These are phyloP conservation scores for Dactylonectria estremocensis DNA, from an alignment of 2,329 filamentous ascomycete genomes.

Conservation along the genomic window DNA sequence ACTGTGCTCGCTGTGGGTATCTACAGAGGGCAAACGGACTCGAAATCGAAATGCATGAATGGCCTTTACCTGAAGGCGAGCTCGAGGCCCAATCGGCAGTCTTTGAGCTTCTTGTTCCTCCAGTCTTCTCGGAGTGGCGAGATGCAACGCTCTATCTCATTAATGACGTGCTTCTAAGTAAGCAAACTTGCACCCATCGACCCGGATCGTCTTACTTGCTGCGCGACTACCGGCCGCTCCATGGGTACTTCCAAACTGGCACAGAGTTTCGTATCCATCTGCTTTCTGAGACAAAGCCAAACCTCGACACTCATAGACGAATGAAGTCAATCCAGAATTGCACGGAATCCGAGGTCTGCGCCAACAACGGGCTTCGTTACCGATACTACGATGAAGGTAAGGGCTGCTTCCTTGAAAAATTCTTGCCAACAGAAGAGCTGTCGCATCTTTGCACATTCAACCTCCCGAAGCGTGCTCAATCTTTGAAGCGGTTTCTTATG, in stretches of 20 bases:
- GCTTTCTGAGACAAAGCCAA: constrained; percentile 38
- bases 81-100: constrained; percentile 61
- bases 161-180: constrained; percentile 53
- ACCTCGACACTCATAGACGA: constrained; percentile 33
- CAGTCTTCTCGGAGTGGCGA: constrained; percentile 63
- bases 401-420: constrained; percentile 3
- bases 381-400: constrained; percentile 33
- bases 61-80: constrained; percentile 63
- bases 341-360: constrained; percentile 35
- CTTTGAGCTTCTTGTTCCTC: constrained; percentile 67
- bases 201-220: constrained; percentile 18
- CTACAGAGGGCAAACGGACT: constrained; percentile 54
- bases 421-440: background rate
- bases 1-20: constrained; percentile 57
- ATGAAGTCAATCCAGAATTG: constrained; percentile 4
- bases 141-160: constrained; percentile 62
- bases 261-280: constrained; percentile 35
- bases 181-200: background rate
- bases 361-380: constrained; percentile 45
- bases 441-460: constrained; percentile 35
- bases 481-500: constrained; percentile 35
- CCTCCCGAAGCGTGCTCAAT: constrained; percentile 26
- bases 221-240: constrained; percentile 25
- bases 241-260: background rate
- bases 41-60: constrained; percentile 67